Conservation (phyloP, 1,284 basidiomycete genomes). For the Ustanciosporium gigantosporum region DNA sequence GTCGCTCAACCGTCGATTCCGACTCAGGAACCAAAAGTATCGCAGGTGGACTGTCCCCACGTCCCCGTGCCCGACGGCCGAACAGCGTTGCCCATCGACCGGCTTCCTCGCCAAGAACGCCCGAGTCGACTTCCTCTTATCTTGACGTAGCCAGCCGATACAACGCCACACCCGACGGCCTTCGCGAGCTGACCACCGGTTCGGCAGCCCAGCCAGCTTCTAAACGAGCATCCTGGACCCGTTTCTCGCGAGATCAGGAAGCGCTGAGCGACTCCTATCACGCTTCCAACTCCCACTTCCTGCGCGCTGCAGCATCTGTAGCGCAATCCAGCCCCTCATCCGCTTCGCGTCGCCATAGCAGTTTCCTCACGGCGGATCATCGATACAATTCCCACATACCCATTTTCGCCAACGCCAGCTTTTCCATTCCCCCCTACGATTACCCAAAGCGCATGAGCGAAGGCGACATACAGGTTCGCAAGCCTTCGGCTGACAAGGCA, state of each 20-base stretch:
- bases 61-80: no score
- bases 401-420: constrained; percentile 24
- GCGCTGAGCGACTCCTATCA: constrained; percentile 28
- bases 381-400: constrained; percentile 16
- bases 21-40: background rate
- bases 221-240: constrained; percentile 29
- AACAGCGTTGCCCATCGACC: constrained; percentile 13
- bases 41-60: no score
- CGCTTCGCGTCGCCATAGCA: constrained; percentile 35
- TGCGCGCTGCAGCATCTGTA: constrained; percentile 6
- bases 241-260: constrained; percentile 12
- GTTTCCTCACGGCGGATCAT: constrained; percentile 24
- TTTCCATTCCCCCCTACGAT: constrained; percentile 1
- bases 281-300: background rate
- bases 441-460: constrained; percentile 4
- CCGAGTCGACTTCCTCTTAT: constrained; percentile 7
- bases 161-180: constrained; percentile 4
- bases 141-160: constrained; percentile 1
- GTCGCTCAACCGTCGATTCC: constrained; percentile 6
- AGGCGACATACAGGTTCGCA: background rate
- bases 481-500: background rate
- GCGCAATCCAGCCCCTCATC: background rate
- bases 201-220: constrained; percentile 32
- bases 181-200: constrained; percentile 27
- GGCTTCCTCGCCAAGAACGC: constrained; percentile 4